These are phyloP conservation scores for Fusarium ambrosium DNA, from an alignment of 2,329 filamentous ascomycete genomes.

Conservation along the genomic window DNA sequence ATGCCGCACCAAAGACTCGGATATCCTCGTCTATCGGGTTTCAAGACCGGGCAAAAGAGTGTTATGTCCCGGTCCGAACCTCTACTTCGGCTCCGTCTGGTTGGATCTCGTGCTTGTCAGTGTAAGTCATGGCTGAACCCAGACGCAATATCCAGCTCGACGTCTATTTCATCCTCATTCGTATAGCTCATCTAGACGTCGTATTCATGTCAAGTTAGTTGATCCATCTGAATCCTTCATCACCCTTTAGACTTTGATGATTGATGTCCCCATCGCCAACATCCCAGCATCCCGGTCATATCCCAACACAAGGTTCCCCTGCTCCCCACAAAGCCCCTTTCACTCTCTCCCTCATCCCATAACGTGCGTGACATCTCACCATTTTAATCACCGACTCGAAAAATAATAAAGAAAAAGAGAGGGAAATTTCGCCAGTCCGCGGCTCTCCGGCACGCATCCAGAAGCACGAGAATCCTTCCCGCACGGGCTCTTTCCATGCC, in stretches of 20 bases:
- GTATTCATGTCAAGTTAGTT: neutral
- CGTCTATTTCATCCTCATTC: neutral
- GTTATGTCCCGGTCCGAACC: constrained; percentile 10
- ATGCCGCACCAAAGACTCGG: constrained; percentile 18
- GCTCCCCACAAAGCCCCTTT: constrained; percentile 29
- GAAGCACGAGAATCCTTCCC: neutral
- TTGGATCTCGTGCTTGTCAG: neutral
- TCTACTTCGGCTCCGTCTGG: constrained; percentile 5
- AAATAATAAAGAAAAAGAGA: neutral
- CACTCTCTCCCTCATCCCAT: constrained; percentile 27
- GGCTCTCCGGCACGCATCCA: neutral
- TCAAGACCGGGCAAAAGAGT: neutral
- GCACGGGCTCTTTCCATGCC: neutral
- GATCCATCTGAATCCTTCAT: constrained; percentile 1
- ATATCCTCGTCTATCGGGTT: constrained; percentile 33
- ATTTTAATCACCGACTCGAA: constrained; percentile 4
- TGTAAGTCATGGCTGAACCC: constrained; percentile 10
- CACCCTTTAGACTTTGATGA: constrained; percentile 2
- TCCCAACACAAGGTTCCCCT: constrained; percentile 5
- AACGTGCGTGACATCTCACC: constrained; percentile 21
- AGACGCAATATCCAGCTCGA: constrained; percentile 9
- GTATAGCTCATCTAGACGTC: neutral
- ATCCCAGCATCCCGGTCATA: constrained; percentile 13
- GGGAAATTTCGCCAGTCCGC: neutral
- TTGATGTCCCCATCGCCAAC: neutral